Conservation (phyloP, 495 filamentous ascomycete species). For the Lepraria neglecta region DNA sequence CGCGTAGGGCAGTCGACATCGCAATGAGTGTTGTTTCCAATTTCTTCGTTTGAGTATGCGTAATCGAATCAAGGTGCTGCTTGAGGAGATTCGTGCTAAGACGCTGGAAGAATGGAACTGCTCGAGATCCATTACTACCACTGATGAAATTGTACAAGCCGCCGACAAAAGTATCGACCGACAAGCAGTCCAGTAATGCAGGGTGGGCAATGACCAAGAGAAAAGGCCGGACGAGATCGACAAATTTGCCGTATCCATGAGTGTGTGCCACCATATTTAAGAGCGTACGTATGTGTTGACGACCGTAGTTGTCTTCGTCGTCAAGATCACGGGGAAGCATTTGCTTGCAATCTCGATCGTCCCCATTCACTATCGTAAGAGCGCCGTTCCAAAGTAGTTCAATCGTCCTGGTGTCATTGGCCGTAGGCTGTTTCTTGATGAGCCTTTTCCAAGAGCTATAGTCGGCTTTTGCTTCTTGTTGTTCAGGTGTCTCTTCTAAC, state of each 20-base stretch:
- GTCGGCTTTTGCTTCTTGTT: conserved; percentile 11
- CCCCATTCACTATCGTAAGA: conserved; percentile 4
- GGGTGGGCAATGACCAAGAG: conserved; percentile 45
- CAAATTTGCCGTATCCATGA: conserved; percentile 5
- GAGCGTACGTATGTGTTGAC: conserved; percentile 1
- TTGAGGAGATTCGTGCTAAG: conserved; percentile 18
- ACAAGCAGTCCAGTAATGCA: conserved; percentile 45
- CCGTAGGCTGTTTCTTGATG: conserved; percentile 3
- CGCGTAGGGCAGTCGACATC: conserved; percentile 6
- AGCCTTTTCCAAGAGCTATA: conserved; percentile 10
- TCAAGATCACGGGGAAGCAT: conserved; percentile 16
- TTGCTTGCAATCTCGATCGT: conserved; percentile 14
- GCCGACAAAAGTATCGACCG: conserved; percentile 48
- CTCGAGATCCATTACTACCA: conserved; percentile 44
- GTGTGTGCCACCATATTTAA: conserved; percentile 11
- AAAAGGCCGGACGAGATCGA: conserved; percentile 36
- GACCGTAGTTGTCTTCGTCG: neutral
- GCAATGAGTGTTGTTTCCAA: conserved; percentile 9
- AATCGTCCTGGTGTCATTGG: conserved; percentile 15
- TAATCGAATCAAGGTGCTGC: neutral
- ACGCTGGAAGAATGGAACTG: conserved; percentile 38
- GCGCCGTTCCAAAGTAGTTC: conserved; percentile 5
- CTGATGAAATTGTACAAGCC: conserved; percentile 53
- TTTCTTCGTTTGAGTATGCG: too few relatives aligned
- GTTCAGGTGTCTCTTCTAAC: conserved; percentile 1